Evolutionary conservation across 1,139 yeast genomes (phyloP).

Genomic region (Keqinozyma sinolaborantium): DNA sequence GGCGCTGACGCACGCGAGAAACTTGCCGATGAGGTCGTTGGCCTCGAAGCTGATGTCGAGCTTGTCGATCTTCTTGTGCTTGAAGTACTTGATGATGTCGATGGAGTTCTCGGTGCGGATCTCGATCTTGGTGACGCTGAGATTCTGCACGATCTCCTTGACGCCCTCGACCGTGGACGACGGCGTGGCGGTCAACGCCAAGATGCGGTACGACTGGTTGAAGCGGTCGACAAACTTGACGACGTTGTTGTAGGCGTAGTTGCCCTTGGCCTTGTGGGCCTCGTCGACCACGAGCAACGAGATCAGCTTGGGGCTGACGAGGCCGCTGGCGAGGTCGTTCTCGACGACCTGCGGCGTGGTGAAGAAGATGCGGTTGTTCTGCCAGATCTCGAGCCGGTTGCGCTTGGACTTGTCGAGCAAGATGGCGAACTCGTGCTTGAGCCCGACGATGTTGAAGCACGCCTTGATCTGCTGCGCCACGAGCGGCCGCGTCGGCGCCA

Average conservation of each 20-base stretch:
- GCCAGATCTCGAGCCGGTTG: constrained; percentile 75
- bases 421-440: constrained; percentile 73
- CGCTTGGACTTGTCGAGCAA: constrained; percentile 67
- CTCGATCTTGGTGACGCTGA: constrained; percentile 74
- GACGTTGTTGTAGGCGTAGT: constrained; percentile 84
- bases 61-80: constrained; percentile 60
- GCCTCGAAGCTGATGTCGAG: constrained; percentile 58
- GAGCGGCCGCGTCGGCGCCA: constrained; percentile 96
- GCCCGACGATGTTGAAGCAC: constrained; percentile 84
- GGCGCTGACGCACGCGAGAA: constrained; percentile 38
- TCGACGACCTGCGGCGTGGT: constrained; percentile 97
- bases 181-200: constrained; percentile 96
- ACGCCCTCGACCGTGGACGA: constrained; percentile 85
- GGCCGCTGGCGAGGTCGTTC: constrained; percentile 76
- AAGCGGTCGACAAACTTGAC: constrained; percentile 62
- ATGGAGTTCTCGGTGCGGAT: constrained; percentile 81
- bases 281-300: constrained; percentile 86
- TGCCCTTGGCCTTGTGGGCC: constrained; percentile 91
- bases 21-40: constrained; percentile 40
- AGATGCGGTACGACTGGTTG: constrained; percentile 63
- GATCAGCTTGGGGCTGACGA: constrained; percentile 69
- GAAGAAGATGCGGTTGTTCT: constrained; percentile 72
- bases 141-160: constrained; percentile 74
- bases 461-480: constrained; percentile 98
- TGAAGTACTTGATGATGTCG: constrained; percentile 79